Evolutionary conservation across 2,329 filamentous ascomycete species (phyloP).

Genomic region (Coniella lustricola): DNA sequence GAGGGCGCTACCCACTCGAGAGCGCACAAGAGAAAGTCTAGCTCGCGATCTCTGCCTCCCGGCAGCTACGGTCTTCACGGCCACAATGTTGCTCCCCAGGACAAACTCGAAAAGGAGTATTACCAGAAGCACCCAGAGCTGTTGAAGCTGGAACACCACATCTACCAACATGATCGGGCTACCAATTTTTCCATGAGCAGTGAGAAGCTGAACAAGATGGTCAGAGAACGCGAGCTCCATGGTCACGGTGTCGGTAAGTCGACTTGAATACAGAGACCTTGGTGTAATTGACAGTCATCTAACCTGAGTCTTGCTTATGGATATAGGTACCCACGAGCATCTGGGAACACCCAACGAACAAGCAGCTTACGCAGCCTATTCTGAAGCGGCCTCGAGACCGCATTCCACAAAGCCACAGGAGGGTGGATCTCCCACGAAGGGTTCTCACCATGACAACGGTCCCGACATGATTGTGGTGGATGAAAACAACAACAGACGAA

Average conservation of each 20-base stretch:
- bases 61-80: conserved; percentile 92
- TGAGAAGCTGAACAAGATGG: conserved; percentile 83
- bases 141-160: conserved; percentile 63
- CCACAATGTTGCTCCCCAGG: conserved; percentile 67
- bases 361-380: conserved; percentile 78
- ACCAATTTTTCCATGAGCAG: conserved; percentile 80
- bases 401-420: conserved; percentile 34
- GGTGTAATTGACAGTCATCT: conserved; percentile 18
- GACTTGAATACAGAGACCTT: background rate
- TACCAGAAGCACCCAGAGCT: conserved; percentile 87
- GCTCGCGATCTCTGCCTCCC: conserved; percentile 65
- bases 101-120: conserved; percentile 86
- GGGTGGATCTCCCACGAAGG: conserved; percentile 23
- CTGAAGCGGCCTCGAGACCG: conserved; percentile 68
- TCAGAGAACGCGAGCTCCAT: conserved; percentile 60
- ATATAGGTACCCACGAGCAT: conserved; percentile 55
- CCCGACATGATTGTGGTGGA: conserved; percentile 71
- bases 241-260: conserved; percentile 45
- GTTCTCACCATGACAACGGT: conserved; percentile 28
- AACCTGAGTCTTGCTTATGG: conserved; percentile 22
- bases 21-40: conserved; percentile 64
- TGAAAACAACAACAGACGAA: conserved; percentile 46
- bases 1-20: conserved; percentile 23
- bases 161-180: conserved; percentile 47
- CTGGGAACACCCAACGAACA: conserved; percentile 81